Evolutionary conservation across 1,284 basidiomycete genomes (phyloP).

Genomic region (Naganishia liquefaciens): DNA sequence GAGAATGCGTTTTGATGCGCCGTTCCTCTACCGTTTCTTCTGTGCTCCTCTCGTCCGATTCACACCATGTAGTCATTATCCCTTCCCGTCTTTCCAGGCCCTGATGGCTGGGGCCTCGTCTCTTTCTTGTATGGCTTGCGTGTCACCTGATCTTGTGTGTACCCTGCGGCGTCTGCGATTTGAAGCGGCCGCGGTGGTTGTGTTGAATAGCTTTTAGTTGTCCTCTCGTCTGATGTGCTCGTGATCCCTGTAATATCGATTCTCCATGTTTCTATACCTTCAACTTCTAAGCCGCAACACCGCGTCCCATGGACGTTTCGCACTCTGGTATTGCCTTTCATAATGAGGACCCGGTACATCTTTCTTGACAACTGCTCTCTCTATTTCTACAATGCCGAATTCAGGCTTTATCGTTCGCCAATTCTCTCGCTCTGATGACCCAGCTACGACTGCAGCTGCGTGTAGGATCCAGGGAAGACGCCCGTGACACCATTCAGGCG

Average conservation of each 20-base stretch:
- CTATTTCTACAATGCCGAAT: neutral
- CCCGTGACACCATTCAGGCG: slow-evolving; percentile 79
- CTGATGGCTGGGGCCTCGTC: neutral
- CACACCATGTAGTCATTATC: slow-evolving; percentile 9
- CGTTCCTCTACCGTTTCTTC: neutral
- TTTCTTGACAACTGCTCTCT: neutral
- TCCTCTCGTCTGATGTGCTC: slow-evolving; percentile 1
- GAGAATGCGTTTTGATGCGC: slow-evolving; percentile 22
- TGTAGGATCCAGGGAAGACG: slow-evolving; percentile 80
- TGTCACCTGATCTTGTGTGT: neutral
- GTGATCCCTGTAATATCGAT: neutral
- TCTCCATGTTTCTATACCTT: neutral
- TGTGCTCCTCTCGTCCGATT: neutral
- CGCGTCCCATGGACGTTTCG: too few species aligned
- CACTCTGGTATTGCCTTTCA: too few species aligned
- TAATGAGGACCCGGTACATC: too few species aligned
- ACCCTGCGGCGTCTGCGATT: neutral
- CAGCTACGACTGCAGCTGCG: slow-evolving; percentile 43
- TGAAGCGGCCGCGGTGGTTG: neutral
- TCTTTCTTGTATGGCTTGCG: slow-evolving; percentile 15
- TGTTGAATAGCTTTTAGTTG: slow-evolving; percentile 9
- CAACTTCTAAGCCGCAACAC: neutral
- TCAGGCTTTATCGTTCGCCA: too few species aligned
- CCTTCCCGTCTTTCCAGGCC: neutral
- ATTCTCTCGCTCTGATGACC: too few species aligned